Evolutionary conservation across 192 early-diverging fungal species (phyloP).

Genomic region (Chytriomyces confervae): DNA sequence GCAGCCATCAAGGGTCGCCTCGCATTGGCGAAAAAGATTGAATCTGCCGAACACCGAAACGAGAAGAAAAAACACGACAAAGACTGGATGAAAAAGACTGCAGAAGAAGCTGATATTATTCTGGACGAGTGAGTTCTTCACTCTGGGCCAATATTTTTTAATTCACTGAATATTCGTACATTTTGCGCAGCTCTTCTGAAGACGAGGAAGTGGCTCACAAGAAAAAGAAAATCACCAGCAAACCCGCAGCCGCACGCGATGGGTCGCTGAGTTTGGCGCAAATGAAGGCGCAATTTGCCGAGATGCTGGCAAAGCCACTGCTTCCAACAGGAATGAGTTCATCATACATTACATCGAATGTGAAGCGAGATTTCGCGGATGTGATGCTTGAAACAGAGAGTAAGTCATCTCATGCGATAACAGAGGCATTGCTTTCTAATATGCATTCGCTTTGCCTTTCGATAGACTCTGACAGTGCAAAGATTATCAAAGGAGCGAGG

Average conservation of each 20-base stretch:
- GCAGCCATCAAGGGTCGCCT: constrained; percentile 77
- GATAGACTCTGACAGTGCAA: not conserved
- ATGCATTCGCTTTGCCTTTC: not conserved
- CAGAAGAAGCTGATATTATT: constrained; percentile 79
- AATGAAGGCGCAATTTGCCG: constrained; percentile 39
- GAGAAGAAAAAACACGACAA: constrained; percentile 55
- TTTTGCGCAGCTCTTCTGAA: constrained; percentile 4
- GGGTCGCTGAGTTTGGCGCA: not conserved
- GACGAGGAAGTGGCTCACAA: constrained; percentile 11
- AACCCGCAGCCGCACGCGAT: not conserved
- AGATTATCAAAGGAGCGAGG: not conserved
- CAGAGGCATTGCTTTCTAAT: not conserved
- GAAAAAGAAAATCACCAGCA: constrained; percentile 17
- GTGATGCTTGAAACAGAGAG: constrained; percentile 30
- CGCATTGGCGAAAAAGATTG: constrained; percentile 80
- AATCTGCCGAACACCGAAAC: constrained; percentile 72
- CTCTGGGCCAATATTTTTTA: not conserved
- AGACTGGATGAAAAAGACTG: constrained; percentile 80
- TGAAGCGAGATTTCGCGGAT: constrained; percentile 34
- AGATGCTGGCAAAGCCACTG: constrained; percentile 39
- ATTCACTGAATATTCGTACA: not conserved
- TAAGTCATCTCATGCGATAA: too few species aligned
- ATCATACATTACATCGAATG: constrained; percentile 48
- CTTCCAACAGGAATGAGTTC: constrained; percentile 48
- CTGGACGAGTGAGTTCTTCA: constrained; percentile 64